Base-by-base conservation (phyloP, 2,329 filamentous ascomycete species). In the Alternaria infectoria region DNA sequence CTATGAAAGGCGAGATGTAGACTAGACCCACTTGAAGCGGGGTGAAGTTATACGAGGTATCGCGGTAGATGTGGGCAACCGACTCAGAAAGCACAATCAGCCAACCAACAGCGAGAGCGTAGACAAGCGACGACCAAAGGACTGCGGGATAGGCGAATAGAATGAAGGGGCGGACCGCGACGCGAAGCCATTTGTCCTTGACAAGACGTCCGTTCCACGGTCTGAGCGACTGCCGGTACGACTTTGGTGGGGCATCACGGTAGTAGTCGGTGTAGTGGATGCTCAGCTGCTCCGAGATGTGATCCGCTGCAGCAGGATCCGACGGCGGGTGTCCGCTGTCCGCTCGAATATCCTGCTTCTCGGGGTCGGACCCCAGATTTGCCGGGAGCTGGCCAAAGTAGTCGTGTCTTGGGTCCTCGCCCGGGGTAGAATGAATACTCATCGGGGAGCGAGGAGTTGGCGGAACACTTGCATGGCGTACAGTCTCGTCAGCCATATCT, bases 51-150 rank as follows among this genome's bases (percentile, higher is more conserved):
- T 98, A 98, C 0, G 84, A 85, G 0, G 84, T 83, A 58, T 88
- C 84, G 40, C 91, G 88, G 79, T 93, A 98, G 64, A 98, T 91
- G 62, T 91, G 85, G 0, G 93, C 87, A 3, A 98, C 89, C 0
- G 91, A 91, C 79, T 98, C 94, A 1, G 93, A 97, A 2, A 98
- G 87, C 46, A 98, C 93, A 69, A 98, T 97, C 26, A 98, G 86
- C 96, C 95, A 98, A 40, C 95, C 95, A 7, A 98, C 88, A 0
- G 93, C 96, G 71, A 96, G 90, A 0, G 93, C 85, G 77, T 98
- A 98, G 5, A 97, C 88, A 1, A 91, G 84, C 0, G 93, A 84
- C 6, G 92, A 95, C 95, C 94, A 98, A 9, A 97, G 86, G 1
- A 98, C 91, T 0, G 92, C 88, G 0, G 96, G 96, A 74, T 98